phyloP scores from a whole-genome alignment of 805 yeast species.

The Zygoascus flipseniorum region DNA sequence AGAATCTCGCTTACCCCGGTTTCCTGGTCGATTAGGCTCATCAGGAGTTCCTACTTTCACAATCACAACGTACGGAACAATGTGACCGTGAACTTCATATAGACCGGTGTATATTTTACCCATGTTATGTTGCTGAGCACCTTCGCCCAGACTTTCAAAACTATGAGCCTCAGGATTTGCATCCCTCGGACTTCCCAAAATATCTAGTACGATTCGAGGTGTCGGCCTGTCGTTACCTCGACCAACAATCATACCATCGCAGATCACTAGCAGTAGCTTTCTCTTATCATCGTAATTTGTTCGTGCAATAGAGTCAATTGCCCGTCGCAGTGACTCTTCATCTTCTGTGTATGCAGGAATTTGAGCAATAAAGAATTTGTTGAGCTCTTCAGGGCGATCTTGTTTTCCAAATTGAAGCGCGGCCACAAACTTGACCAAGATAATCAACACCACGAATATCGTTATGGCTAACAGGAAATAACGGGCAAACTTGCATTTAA shows the following conservation, averaged over 20 bases:
- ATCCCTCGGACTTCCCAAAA: constrained; percentile 44
- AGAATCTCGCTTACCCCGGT: constrained; percentile 59
- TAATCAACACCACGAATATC: constrained; percentile 29
- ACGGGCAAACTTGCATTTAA: constrained; percentile 33
- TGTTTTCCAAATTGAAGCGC: constrained; percentile 32
- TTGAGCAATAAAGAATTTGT: constrained; percentile 33
- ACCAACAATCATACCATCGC: constrained; percentile 58
- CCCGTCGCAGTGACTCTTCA: constrained; percentile 44
- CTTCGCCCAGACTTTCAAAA: constrained; percentile 53
- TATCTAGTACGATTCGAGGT: constrained; percentile 47
- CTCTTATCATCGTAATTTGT: constrained; percentile 52
- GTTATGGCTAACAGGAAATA: constrained; percentile 34
- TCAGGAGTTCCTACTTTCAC: constrained; percentile 57
- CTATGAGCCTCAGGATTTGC: constrained; percentile 46
- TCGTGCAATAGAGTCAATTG: constrained; percentile 51
- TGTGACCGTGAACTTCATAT: constrained; percentile 47
- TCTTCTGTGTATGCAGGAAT: constrained; percentile 59
- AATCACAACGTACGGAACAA: constrained; percentile 46
- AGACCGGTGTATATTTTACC: constrained; percentile 54
- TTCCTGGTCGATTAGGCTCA: constrained; percentile 51
- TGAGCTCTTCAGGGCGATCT: constrained; percentile 31
- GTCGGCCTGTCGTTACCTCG: constrained; percentile 52
- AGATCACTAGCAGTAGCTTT: constrained; percentile 45
- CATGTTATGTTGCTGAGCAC: constrained; percentile 53
- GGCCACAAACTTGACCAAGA: constrained; percentile 32